A percentile compares a stretch with the other conserved stretches of the same genome.
Conservation (phyloP, 176 grass and related monocot species). For the Bothriochloa decipiens region DNA sequence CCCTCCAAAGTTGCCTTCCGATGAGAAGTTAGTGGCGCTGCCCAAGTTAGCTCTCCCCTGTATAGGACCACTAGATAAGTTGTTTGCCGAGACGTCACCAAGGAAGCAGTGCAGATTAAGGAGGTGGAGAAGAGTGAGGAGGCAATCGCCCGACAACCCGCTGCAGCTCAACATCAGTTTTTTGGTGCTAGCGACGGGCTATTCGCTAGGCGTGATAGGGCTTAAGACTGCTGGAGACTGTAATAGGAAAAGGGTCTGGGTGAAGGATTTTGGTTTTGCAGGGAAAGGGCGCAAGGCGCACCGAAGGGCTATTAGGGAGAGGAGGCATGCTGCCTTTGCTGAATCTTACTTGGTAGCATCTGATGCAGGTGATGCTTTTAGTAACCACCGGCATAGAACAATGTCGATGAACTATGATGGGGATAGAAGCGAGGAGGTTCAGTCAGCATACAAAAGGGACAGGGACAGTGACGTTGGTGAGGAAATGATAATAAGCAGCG, state of each 20-base stretch:
- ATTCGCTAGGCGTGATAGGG: conserved; percentile 46
- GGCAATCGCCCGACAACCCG: conserved; percentile 45
- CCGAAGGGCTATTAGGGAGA: not conserved
- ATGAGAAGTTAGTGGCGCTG: not conserved
- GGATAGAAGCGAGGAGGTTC: conserved; percentile 57
- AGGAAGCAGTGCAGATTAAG: conserved; percentile 35
- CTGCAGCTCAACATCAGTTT: conserved; percentile 56
- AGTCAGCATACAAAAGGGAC: conserved; percentile 49
- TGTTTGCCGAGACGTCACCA: conserved; percentile 13
- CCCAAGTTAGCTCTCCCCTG: conserved; percentile 13
- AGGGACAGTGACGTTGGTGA: conserved; percentile 41
- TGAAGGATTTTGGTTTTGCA: conserved; percentile 31
- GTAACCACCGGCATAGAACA: conserved; percentile 30
- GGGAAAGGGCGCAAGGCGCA: conserved; percentile 3
- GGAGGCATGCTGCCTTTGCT: conserved; percentile 29
- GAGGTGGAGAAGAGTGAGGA: conserved; percentile 63
- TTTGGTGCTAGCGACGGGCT: conserved; percentile 48
- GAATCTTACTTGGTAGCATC: conserved; percentile 53
- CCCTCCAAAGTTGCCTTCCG: conserved; percentile 28
- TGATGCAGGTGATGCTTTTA: conserved; percentile 45
- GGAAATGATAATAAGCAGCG: conserved; percentile 33
- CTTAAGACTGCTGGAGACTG: conserved; percentile 7
- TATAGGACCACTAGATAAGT: conserved; percentile 24
- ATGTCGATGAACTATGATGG: conserved; percentile 48
- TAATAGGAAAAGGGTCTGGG: conserved; percentile 37